These are phyloP conservation scores for Conticribra weissflogii DNA, from an alignment of 108 stramenopile species.

Conservation along the genomic window DNA sequence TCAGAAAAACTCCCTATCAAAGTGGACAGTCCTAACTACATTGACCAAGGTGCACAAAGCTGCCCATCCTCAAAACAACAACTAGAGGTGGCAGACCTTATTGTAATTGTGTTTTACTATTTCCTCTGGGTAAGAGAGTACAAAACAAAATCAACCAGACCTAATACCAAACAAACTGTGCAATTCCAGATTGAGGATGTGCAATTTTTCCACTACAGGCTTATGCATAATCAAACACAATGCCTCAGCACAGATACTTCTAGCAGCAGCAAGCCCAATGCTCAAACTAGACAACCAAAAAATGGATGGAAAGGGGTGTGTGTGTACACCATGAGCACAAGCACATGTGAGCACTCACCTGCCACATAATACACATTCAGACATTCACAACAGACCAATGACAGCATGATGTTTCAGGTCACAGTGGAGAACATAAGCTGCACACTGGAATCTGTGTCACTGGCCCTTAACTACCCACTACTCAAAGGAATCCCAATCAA, in stretches of 20 bases:
- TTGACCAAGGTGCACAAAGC: no score
- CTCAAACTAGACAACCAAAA: conserved; percentile 14
- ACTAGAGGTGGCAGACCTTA: not conserved
- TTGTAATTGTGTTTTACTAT: conserved; percentile 11
- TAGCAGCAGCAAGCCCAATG: not conserved
- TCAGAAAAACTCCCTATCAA: not conserved
- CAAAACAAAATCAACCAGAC: not conserved
- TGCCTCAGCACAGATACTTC: no score
- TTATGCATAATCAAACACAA: not conserved
- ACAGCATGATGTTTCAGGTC: no score
- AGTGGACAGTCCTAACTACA: no score
- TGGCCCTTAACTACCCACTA: not conserved
- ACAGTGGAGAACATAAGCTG: not conserved
- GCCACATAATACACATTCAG: not conserved
- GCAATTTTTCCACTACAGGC: not conserved
- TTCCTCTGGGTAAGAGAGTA: conserved; percentile 12
- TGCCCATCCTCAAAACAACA: no score
- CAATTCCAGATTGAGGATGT: conserved; percentile 15
- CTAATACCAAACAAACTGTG: conserved; percentile 7
- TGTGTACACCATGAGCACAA: conserved; percentile 1
- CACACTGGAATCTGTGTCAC: not conserved
- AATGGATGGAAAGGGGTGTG: conserved; percentile 21
- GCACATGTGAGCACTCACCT: conserved; percentile 7
- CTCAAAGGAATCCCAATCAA: conserved; percentile 8
- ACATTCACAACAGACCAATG: not conserved